A percentile compares a stretch with the other conserved stretches of the same genome.
Conservation (phyloP, 495 filamentous ascomycete species). For the Tricharina praecox region DNA sequence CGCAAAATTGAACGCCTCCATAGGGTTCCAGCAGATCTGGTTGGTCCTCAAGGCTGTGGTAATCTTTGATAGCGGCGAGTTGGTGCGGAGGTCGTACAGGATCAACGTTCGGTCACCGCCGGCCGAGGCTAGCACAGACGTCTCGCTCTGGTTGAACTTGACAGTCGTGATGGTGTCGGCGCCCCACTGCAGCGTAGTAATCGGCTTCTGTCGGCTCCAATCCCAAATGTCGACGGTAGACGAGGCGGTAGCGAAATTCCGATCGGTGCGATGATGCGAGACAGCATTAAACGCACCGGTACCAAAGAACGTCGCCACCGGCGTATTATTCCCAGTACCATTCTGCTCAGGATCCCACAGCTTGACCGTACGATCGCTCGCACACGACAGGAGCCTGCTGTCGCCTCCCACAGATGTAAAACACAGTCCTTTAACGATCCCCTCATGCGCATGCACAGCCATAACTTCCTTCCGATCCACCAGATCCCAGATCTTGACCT, state of each 20-base stretch:
- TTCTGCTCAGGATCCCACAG: slow-evolving; percentile 16
- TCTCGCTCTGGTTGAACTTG: slow-evolving; percentile 86
- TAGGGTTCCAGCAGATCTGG: slow-evolving; percentile 80
- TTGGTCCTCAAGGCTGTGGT: slow-evolving; percentile 70
- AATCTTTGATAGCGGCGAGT: slow-evolving; percentile 60
- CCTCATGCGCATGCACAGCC: slow-evolving; percentile 63
- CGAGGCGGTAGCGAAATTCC: slow-evolving; percentile 63
- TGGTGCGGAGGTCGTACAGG: slow-evolving; percentile 78
- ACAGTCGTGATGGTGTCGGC: slow-evolving; percentile 84
- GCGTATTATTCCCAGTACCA: slow-evolving; percentile 40
- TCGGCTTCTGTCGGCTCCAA: slow-evolving; percentile 25
- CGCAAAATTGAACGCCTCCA: slow-evolving; percentile 86
- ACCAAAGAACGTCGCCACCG: slow-evolving; percentile 69
- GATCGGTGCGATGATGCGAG: slow-evolving; percentile 56
- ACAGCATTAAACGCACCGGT: slow-evolving; percentile 65
- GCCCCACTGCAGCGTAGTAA: slow-evolving; percentile 22
- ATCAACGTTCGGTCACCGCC: slow-evolving; percentile 74
- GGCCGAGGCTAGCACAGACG: slow-evolving; percentile 67
- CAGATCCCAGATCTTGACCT: slow-evolving; percentile 90
- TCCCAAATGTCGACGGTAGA: slow-evolving; percentile 76
- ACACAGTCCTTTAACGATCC: slow-evolving; percentile 79
- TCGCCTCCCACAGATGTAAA: slow-evolving; percentile 49
- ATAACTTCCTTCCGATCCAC: slow-evolving; percentile 61
- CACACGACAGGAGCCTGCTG: slow-evolving; percentile 75
- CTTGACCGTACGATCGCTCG: slow-evolving; percentile 71